Percentiles rank a stretch among this genome's conserved stretches.
phyloP scores from a whole-genome alignment of 768 basidiomycete species.

The Neoboletus subvelutipes region DNA sequence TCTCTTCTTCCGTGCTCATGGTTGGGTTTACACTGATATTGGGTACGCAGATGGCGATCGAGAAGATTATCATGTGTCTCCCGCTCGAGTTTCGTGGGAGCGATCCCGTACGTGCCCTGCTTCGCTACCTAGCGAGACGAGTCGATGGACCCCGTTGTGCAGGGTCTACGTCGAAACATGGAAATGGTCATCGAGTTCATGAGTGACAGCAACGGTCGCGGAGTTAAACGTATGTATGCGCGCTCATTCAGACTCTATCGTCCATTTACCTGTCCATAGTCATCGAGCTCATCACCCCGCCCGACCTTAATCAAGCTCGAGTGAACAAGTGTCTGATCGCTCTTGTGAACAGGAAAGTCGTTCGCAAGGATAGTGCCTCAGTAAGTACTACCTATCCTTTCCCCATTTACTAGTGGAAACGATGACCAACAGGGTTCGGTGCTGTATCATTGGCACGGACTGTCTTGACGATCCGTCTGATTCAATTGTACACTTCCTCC shows the following conservation, averaged over 20 bases:
- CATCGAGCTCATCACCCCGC: conserved; percentile 69
- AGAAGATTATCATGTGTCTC: conserved; percentile 69
- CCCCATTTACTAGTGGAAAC: neutral
- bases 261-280: conserved; percentile 45
- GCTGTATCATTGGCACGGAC: conserved; percentile 68
- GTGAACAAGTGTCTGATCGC: conserved; percentile 95
- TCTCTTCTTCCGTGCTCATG: neutral
- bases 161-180: conserved; percentile 76
- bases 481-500: neutral
- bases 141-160: neutral
- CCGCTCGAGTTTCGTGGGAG: conserved; percentile 90
- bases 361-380: conserved; percentile 68
- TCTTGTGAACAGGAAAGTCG: conserved; percentile 82
- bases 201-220: conserved; percentile 59
- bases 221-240: conserved; percentile 56
- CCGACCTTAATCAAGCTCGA: conserved; percentile 84
- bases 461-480: conserved; percentile 25
- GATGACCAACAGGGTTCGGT: conserved; percentile 52
- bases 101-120: conserved; percentile 64
- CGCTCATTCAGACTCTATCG: neutral
- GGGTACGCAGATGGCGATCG: conserved; percentile 50
- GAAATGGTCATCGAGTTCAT: conserved; percentile 78
- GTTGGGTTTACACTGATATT: neutral
- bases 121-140: neutral
- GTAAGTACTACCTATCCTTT: conserved; percentile 34